Base-by-base conservation (phyloP, 1,284 basidiomycete genomes). In the Thelephora terrestris region DNA sequence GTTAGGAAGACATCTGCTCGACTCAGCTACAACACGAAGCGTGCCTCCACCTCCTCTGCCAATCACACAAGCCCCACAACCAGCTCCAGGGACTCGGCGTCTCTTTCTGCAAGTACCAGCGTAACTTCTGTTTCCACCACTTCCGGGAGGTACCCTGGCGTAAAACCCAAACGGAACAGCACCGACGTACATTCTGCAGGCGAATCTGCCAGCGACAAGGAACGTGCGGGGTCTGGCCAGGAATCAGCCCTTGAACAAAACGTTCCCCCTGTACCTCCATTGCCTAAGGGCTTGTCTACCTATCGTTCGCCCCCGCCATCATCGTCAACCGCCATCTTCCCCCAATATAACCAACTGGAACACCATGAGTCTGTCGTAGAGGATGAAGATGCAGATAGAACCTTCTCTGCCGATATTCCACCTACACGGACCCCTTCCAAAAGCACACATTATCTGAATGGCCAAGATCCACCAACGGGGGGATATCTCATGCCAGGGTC, bases 211-310 rank as follows among this genome's bases (percentile, higher is more conserved):
- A 70, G 72, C 45, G 68, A 79, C 50, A 84, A 79, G 53, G 83
- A 85, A 57, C 81, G 85, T 44, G 78, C 74, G 42, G 75, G 84
- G 46, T 74, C 75, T 45, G 65, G 70, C 40, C 73, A 70, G 38
- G 86, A 89, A 52, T 64, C 62, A 34, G 61, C 66, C 38, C 85
- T 86, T 50, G 79, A 81, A 51, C 65, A 69, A 52, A 58, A 67
- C 50, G 92, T 97, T 5, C 95, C 96, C 1, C 95, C 95, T 20
- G 96, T 99, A 1, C 95, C 95, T 29, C 95, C 96, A 39, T 69
- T 99, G 18, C 95, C 95, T 34, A 97, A 96, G 67, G 90, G 92
- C 56, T 66, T 91, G 54, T 85, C 87, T 34, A 77, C 69, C 17
- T 93, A 84, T 66, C 80, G 82, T 53, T 84, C 89, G 23, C 55